A percentile compares a stretch with the other conserved stretches of the same genome.
phyloP scores from a whole-genome alignment of 495 filamentous ascomycete genomes.

The Elasticomyces elasticus region DNA sequence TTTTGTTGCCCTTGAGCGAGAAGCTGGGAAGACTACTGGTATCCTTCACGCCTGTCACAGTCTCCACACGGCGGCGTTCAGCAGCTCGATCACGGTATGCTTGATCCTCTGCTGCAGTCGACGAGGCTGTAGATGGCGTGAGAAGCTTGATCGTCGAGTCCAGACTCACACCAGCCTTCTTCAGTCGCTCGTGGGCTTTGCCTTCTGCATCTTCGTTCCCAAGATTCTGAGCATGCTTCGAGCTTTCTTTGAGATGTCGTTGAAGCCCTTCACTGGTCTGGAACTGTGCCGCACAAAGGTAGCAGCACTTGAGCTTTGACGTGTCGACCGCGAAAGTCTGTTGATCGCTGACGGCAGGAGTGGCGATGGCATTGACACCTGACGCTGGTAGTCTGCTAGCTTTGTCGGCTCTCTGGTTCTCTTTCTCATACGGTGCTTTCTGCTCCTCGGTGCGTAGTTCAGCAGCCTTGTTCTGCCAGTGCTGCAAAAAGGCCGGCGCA shows the following conservation, averaged over 20 bases:
- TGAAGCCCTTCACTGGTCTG: slow-evolving; percentile 57
- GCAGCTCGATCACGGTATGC: slow-evolving; percentile 73
- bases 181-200: slow-evolving; percentile 51
- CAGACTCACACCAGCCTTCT: slow-evolving; percentile 22
- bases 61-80: slow-evolving; percentile 55
- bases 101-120: neutral
- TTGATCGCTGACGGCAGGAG: neutral
- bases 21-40: neutral
- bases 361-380: slow-evolving; percentile 5
- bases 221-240: slow-evolving; percentile 63
- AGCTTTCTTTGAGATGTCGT: slow-evolving; percentile 65
- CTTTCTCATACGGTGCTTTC: slow-evolving; percentile 15
- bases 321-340: slow-evolving; percentile 10
- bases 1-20: slow-evolving; percentile 2
- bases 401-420: slow-evolving; percentile 34
- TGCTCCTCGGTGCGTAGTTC: slow-evolving; percentile 52
- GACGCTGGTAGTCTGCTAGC: neutral
- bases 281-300: slow-evolving; percentile 67
- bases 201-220: slow-evolving; percentile 42
- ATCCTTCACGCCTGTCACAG: neutral
- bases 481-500: slow-evolving; percentile 59
- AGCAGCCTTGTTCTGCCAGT: slow-evolving; percentile 79
- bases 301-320: slow-evolving; percentile 58
- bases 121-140: slow-evolving; percentile 32
- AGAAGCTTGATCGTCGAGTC: slow-evolving; percentile 6